Evolutionary conservation across 805 yeast genomes (phyloP).

Genomic region (Candida cerambycidarum): DNA sequence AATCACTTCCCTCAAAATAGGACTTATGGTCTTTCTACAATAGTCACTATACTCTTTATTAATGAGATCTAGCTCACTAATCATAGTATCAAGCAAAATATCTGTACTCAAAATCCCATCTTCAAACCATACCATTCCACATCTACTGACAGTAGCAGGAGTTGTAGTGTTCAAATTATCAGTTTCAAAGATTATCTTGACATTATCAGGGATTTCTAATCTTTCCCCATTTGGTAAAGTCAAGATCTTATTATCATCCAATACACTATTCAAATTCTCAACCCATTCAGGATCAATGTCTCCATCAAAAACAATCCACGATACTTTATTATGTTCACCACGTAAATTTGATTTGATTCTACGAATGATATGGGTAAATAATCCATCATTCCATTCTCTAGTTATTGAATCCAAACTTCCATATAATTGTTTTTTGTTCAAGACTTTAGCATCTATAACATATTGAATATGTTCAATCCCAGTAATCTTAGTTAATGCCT

Average conservation of each 20-base stretch:
- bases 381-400: conserved; percentile 90
- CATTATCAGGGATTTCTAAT: conserved; percentile 59
- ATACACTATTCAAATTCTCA: conserved; percentile 83
- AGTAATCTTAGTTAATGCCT: conserved; percentile 39
- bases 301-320: conserved; percentile 89
- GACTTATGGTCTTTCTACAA: neutral
- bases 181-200: conserved; percentile 75
- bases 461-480: conserved; percentile 38
- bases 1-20: neutral
- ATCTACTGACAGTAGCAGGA: conserved; percentile 88
- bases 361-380: conserved; percentile 69
- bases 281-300: conserved; percentile 95
- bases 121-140: conserved; percentile 85
- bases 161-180: conserved; percentile 67
- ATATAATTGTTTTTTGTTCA: conserved; percentile 62
- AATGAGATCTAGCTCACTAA: conserved; percentile 4
- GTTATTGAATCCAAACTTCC: conserved; percentile 76
- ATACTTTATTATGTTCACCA: conserved; percentile 54
- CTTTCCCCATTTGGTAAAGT: conserved; percentile 93
- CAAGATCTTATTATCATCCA: conserved; percentile 80
- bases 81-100: conserved; percentile 3
- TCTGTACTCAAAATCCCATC: conserved; percentile 1
- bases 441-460: conserved; percentile 72
- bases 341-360: conserved; percentile 52
- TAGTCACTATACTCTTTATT: conserved; percentile 1